A percentile compares a stretch with the other conserved stretches of the same genome.
Evolutionary conservation across 1,284 basidiomycete genomes (phyloP).

Genomic region (Papiliotrema fonsecae): DNA sequence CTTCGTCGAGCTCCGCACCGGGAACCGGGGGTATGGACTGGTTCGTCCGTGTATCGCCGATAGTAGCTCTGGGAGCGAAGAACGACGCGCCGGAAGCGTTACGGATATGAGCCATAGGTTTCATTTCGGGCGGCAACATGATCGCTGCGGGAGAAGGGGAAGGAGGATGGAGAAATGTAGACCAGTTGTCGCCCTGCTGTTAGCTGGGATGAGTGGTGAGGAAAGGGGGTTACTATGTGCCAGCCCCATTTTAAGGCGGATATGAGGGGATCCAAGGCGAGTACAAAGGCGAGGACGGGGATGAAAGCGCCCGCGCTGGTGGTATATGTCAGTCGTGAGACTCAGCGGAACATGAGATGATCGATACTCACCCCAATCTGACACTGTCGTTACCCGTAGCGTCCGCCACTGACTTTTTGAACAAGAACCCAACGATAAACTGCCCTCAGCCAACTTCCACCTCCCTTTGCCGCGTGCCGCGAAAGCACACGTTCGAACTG

Average conservation of each 20-base stretch:
- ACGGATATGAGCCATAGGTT: constrained; percentile 18
- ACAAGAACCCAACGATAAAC: constrained; percentile 11
- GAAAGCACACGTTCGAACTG: background rate
- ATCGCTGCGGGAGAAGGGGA: constrained; percentile 22
- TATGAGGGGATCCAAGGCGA: constrained; percentile 18
- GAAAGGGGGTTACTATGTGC: background rate
- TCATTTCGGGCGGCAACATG: constrained; percentile 18
- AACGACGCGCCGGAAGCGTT: constrained; percentile 14
- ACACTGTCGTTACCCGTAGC: constrained; percentile 12
- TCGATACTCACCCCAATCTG: constrained; percentile 15
- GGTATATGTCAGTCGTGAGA: background rate
- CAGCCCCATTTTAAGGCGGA: constrained; percentile 9
- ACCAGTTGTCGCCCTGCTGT: background rate
- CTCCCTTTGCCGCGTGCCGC: too few species aligned
- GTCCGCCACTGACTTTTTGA: constrained; percentile 12
- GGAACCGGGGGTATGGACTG: background rate
- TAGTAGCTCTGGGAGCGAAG: constrained; percentile 14
- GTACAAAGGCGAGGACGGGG: constrained; percentile 9
- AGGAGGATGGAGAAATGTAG: constrained; percentile 20
- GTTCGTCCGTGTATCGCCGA: background rate
- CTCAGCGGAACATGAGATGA: background rate
- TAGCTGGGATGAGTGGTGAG: constrained; percentile 7
- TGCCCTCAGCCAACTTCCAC: constrained; percentile 3
- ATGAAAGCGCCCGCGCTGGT: constrained; percentile 13
- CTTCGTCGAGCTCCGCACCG: constrained; percentile 19